Evolutionary conservation across 768 basidiomycete species (phyloP), one percentile per base, ranked within the genome.

Genomic region (Gloeostereum incarnatum): DNA sequence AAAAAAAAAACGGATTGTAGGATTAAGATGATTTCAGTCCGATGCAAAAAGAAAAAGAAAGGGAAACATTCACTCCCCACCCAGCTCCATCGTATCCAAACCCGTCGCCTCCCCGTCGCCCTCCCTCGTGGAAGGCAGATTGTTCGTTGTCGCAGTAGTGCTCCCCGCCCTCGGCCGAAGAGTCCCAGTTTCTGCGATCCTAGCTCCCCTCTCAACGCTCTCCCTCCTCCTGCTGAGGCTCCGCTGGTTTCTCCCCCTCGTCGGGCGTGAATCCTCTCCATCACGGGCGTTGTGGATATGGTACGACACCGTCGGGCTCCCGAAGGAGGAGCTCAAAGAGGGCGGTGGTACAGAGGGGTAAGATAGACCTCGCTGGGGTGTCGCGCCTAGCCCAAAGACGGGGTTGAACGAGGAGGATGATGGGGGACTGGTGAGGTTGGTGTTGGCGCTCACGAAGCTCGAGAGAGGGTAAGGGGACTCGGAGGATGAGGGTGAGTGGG

Each of bases 281-380:
- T 17, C 29, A n/a, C 61, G 49, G 9, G 63, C 62, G 36, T 58
- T 64, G 5, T 67, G 61, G 39, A 65, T 63, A 41, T 63, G 58
- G 45, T 63, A 68, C 9, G 71, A 62, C 13, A 73, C 66, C 18
- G 65, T 67, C 6, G 82, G 79, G 4, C 80, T 81, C 10, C 86
- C 86, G 46, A 85, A 80, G 7, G 82, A 84, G 5, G 81, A 83
- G 4, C 81, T 83, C 19, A 87, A 57, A 1, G 82, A 84, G 3
- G 87, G 87, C 8, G 87, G 87, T 2, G 88, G 87, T 0, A 89
- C 88, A 5, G 78, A 79, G 0, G 87, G 87, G 48, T 91, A 91
- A 4, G 83, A 72, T 36, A 90, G 65, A 10, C 66, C 62, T 38
- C 64, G 58, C 5, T 50, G 57, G 6, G 50, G 63, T 38, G 47